phyloP scores from a whole-genome alignment of 176 grass and related monocot species.

The Musa beccarii region DNA sequence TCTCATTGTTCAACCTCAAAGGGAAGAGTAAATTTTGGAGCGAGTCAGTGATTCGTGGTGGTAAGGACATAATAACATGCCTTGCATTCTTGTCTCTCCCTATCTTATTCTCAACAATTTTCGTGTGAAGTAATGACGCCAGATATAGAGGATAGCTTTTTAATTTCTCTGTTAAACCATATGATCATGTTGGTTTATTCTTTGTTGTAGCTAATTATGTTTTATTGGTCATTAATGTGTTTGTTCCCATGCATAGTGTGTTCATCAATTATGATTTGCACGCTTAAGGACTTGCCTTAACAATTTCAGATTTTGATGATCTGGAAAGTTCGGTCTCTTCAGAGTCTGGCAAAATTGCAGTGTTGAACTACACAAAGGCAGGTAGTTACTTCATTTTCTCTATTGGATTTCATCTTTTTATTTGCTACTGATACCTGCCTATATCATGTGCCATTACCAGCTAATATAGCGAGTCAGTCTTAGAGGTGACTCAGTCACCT shows the following conservation, averaged over 20 bases:
- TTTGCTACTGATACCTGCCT: not conserved
- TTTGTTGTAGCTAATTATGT: not conserved
- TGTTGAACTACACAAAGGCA: constrained; percentile 80
- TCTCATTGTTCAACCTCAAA: constrained; percentile 92
- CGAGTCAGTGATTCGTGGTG: constrained; percentile 74
- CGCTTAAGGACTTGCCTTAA: not conserved
- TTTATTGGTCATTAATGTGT: not conserved
- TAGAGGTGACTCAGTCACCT: too few species aligned
- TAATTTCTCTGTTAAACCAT: too few species aligned
- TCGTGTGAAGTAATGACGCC: not conserved
- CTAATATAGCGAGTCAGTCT: not conserved
- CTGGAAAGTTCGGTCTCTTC: constrained; percentile 49
- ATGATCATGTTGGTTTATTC: too few species aligned
- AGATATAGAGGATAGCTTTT: not conserved
- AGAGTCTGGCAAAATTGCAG: constrained; percentile 36
- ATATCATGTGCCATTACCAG: not conserved
- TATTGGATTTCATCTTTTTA: not conserved
- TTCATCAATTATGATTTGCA: not conserved
- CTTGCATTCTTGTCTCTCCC: not conserved
- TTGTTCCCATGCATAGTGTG: not conserved
- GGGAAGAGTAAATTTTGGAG: constrained; percentile 82
- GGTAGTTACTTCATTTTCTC: constrained; percentile 30
- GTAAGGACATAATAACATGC: constrained; percentile 12
- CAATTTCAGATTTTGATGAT: constrained; percentile 76
- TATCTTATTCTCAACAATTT: not conserved